Conservation (phyloP, 768 basidiomycete species). For the Amanita exitialis region DNA sequence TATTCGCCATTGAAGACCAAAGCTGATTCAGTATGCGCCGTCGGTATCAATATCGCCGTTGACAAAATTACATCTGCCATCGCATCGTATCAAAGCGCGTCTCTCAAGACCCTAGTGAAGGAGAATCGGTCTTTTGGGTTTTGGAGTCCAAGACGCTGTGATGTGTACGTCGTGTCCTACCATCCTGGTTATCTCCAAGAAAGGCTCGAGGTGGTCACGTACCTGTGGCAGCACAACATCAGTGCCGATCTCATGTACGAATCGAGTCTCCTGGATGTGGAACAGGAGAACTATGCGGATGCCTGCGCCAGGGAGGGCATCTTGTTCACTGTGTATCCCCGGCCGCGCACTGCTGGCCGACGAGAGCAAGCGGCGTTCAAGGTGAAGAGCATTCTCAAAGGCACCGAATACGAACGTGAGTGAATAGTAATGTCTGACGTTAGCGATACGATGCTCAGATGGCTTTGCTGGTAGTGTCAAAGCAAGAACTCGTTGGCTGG, state of each 20-base stretch:
- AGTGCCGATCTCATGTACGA: slow-evolving; percentile 89
- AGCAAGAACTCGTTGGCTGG: slow-evolving; percentile 65
- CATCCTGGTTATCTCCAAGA: slow-evolving; percentile 69
- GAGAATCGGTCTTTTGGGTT: slow-evolving; percentile 79
- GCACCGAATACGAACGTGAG: slow-evolving; percentile 67
- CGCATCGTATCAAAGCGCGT: slow-evolving; percentile 59
- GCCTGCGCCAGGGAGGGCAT: slow-evolving; percentile 76
- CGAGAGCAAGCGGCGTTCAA: slow-evolving; percentile 65
- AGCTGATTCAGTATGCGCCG: slow-evolving; percentile 47
- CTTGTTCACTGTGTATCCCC: slow-evolving; percentile 44
- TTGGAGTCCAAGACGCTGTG: slow-evolving; percentile 85
- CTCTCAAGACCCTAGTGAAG: slow-evolving; percentile 61
- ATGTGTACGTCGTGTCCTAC: slow-evolving; percentile 78
- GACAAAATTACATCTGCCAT: slow-evolving; percentile 68
- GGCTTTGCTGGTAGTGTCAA: slow-evolving; percentile 24
- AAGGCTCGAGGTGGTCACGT: slow-evolving; percentile 64
- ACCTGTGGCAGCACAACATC: slow-evolving; percentile 74
- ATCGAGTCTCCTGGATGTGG: slow-evolving; percentile 47
- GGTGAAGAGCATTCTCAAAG: slow-evolving; percentile 74
- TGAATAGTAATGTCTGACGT: not conserved
- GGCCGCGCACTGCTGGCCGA: slow-evolving; percentile 39
- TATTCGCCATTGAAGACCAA: slow-evolving; percentile 48
- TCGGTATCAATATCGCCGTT: slow-evolving; percentile 68
- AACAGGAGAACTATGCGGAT: slow-evolving; percentile 58
- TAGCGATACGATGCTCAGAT: not conserved